Base-by-base conservation (phyloP, 78 protist genomes). In the Dictyostelium purpureum region DNA sequence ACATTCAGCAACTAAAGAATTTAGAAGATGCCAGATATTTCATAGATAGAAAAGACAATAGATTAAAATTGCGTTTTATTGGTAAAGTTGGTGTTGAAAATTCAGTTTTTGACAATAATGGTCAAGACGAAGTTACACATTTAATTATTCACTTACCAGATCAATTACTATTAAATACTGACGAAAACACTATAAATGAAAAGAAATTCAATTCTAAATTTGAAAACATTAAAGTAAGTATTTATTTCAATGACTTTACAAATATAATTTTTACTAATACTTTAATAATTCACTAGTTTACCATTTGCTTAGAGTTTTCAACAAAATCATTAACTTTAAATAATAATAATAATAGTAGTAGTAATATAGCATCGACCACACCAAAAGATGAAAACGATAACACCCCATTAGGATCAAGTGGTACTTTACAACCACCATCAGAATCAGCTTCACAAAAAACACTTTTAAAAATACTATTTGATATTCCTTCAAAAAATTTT, bases 21-120 rank as follows among this genome's bases (percentile, higher is more conserved):
- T 10, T 40, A 16, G 89, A 81, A n/a, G 26, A 52, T 10, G 12
- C 69, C n/a, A 21, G 80, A 40, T 83, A 37, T 54, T 12, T 83
- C 49, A 47, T 61, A 0, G 78, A 83, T 14, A 31, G 90, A 21
- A 83, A 83, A 42, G 90, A 74, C 14, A 83, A 83, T 33, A 83
- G 71, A 38, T 10, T 83, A 12, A 83, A 63, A 42, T 7, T 83
- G 0, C 40, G 73, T 33, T 35, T 83, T 12, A 45, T 83, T 74
- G 90, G 57, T 70, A 67, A 57, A 70, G 90, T 83, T 26, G 88
- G 47, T 51, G 47, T 31, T 16, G 79, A 73, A 28, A 38, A 73
- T 0, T 16, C 37, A 43, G 12, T 45, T 19, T 35, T 38, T 33
- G 31, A 40, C 35, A 76, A 77, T n/a, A 75, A 28, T 26, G 18